Conservation (phyloP, 768 basidiomycete genomes). For the Galerina sulciceps region DNA sequence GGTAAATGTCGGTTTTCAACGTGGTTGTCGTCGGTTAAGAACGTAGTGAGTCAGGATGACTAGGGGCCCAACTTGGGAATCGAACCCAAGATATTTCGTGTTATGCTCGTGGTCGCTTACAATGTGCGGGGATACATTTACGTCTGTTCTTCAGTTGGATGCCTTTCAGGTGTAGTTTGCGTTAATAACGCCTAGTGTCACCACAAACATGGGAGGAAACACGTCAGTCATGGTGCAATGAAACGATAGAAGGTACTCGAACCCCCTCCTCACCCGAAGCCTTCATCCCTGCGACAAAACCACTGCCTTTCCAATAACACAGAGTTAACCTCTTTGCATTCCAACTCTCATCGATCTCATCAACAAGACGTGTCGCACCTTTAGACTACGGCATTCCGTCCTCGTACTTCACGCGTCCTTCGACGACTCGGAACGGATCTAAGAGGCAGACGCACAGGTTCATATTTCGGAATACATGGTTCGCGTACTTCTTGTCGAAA, state of each 20-base stretch:
- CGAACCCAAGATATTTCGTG: no score
- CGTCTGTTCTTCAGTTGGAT: no score
- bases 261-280: constrained; percentile 87
- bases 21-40: no score
- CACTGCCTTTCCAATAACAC: no score
- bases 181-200: constrained; percentile 88
- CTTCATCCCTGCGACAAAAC: constrained; percentile 92
- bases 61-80: no score
- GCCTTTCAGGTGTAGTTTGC: no score
- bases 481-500: constrained; percentile 95
- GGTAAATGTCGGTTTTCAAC: no score
- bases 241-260: no score
- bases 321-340: no score
- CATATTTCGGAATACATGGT: constrained; percentile 86
- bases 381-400: constrained; percentile 96
- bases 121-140: constrained; percentile 73
- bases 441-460: constrained; percentile 92
- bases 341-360: constrained; percentile 86
- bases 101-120: no score
- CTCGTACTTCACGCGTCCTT: constrained; percentile 92
- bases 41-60: no score
- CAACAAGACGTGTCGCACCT: constrained; percentile 57
- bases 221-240: no score
- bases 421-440: constrained; percentile 83
- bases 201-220: constrained; percentile 41